Base-by-base conservation (phyloP, 176 grass and related monocot species). In the Ampelocalamus luodianensis region DNA sequence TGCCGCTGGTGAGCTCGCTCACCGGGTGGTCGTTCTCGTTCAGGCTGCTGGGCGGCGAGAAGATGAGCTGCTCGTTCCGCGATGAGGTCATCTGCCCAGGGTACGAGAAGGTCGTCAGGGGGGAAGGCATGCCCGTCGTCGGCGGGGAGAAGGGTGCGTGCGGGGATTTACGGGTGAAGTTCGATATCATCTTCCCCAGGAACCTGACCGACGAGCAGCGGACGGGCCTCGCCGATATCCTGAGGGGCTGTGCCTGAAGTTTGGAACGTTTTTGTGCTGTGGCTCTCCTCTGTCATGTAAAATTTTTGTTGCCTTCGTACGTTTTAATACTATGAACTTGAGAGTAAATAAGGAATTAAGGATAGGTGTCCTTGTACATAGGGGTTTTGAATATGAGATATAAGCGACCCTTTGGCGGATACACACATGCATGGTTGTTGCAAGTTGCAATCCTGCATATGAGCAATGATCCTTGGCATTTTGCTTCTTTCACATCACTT, bases 21-120 rank as follows among this genome's bases (percentile, higher is more conserved):
- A 95, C 89, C 0, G 95, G 95, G 4, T 98, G 91, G 95, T 74
- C 81, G 24, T 88, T 98, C 83, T 87, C 89, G 8, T 93, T 98
- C 83, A 38, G 87, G 34, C 87, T 95, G 11, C 79, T 93, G 8
- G 87, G 78, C 8, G 95, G 95, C 51, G 89, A 95, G 72, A 93
- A 74, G 78, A 79, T 95, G 72, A 77, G 71, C 77, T 98, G 40
- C 82, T 54, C 87, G 26, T 98, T 98, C 82, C 65, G 84, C 65
- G 89, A 98, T 44, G 91, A 95, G 85, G 85, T 95, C 88, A 93
- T 95, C 83, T 60, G 44, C 64, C 95, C 95, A 5, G 95, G 92
- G 0, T 87, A 93, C 78, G 95, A 95, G 67, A 98, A 93, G 87
- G 83, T 95, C 24, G 86, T 95, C 15, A 90, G 76, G 64, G 93